A percentile compares a stretch with the other conserved stretches of the same genome.
Conservation (phyloP, 2,329 filamentous ascomycete genomes). For the Colletotrichum musae region DNA sequence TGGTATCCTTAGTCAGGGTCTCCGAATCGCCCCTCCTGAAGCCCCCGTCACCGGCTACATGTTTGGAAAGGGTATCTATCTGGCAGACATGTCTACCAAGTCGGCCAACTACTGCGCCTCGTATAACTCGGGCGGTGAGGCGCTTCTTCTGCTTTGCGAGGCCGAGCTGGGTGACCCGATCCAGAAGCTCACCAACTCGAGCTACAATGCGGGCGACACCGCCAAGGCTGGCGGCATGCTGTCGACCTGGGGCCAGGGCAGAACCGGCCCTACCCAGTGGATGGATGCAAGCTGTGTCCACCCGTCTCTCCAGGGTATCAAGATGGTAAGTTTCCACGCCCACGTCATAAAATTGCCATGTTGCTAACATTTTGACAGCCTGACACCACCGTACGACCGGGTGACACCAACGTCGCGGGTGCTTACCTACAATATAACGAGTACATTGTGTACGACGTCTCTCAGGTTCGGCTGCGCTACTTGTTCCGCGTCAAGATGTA, state of each 20-base stretch:
- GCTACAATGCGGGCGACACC: conserved; percentile 74
- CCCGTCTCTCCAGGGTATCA: conserved; percentile 74
- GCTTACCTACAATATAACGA: conserved; percentile 78
- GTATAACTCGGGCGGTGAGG: conserved; percentile 75
- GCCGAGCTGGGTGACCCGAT: conserved; percentile 82
- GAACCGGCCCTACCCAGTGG: conserved; percentile 76
- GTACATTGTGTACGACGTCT: conserved; percentile 79
- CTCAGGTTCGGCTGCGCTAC: conserved; percentile 79
- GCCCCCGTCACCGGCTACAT: conserved; percentile 86
- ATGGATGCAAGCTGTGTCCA: conserved; percentile 81
- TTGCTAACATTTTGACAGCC: conserved; percentile 56
- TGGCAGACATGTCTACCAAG: conserved; percentile 88
- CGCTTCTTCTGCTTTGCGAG: conserved; percentile 85
- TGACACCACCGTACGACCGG: conserved; percentile 62
- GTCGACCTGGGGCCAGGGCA: conserved; percentile 80
- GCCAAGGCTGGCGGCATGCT: conserved; percentile 73
- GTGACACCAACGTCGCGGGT: conserved; percentile 59
- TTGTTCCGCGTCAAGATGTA: conserved; percentile 74
- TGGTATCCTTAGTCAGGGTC: conserved; percentile 88
- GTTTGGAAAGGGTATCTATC: conserved; percentile 92
- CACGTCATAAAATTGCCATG: background rate
- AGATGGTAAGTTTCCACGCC: conserved; percentile 71
- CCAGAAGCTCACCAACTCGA: conserved; percentile 70
- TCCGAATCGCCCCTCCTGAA: conserved; percentile 90
- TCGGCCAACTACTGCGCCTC: conserved; percentile 83